Percentiles rank a stretch among this genome's conserved stretches.
phyloP scores from a whole-genome alignment of 2,329 filamentous ascomycete species.

The Aspergillus ustus region DNA sequence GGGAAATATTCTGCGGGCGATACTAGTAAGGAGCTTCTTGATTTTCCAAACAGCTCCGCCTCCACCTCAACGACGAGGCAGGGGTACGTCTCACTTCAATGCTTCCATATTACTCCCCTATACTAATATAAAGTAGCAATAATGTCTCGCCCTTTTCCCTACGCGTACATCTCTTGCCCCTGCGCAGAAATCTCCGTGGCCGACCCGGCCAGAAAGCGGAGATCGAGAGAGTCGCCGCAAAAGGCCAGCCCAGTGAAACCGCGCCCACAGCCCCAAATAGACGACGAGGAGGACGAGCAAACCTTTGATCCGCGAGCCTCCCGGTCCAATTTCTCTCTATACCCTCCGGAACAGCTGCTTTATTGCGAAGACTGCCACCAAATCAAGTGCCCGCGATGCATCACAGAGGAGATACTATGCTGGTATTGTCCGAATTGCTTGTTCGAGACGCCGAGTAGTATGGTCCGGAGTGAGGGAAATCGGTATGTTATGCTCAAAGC shows the following conservation, averaged over 20 bases:
- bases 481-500: conserved; percentile 60
- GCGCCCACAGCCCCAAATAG: conserved; percentile 33
- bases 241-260: conserved; percentile 36
- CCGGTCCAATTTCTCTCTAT: conserved; percentile 88
- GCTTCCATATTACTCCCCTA: not conserved
- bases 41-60: conserved; percentile 3
- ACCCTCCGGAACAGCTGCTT: conserved; percentile 88
- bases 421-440: conserved; percentile 96
- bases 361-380: conserved; percentile 98
- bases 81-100: not conserved
- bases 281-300: conserved; percentile 71
- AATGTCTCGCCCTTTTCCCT: conserved; percentile 65
- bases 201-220: conserved; percentile 44
- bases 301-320: conserved; percentile 86
- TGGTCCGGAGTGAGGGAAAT: conserved; percentile 90
- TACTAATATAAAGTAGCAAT: conserved; percentile 9
- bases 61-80: conserved; percentile 2
- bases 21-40: conserved; percentile 6
- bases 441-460: conserved; percentile 93
- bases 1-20: conserved; percentile 6
- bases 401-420: conserved; percentile 89
- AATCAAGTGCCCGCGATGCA: conserved; percentile 90
- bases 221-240: conserved; percentile 40
- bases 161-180: conserved; percentile 68
- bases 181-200: conserved; percentile 58